Evolutionary conservation across 2,329 filamentous ascomycete genomes (phyloP).

Genomic region (Penicillium hordei): DNA sequence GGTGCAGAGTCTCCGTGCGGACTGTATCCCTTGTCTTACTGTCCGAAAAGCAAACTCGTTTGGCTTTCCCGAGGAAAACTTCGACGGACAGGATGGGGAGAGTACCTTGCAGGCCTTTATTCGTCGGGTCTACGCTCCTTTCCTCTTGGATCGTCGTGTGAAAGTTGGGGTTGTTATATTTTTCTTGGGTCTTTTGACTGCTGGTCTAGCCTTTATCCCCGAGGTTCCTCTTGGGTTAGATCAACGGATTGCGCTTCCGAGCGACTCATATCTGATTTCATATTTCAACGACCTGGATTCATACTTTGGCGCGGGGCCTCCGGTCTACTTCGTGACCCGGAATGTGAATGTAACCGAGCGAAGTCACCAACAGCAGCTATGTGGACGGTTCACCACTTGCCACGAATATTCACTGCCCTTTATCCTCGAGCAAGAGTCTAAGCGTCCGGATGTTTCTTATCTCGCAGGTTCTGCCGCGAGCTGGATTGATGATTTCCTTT

Average conservation of each 20-base stretch:
- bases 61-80: constrained; percentile 63
- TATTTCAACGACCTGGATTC: constrained; percentile 96
- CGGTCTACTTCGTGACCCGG: constrained; percentile 91
- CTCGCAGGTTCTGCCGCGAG: constrained; percentile 85
- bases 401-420: constrained; percentile 80
- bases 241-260: constrained; percentile 90
- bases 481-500: constrained; percentile 96
- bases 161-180: constrained; percentile 74
- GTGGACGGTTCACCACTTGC: constrained; percentile 87
- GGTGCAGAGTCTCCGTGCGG: constrained; percentile 82
- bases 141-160: constrained; percentile 73
- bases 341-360: constrained; percentile 76
- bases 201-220: constrained; percentile 79
- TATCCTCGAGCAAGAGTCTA: constrained; percentile 89
- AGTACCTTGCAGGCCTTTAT: constrained; percentile 83
- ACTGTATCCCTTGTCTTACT: constrained; percentile 87
- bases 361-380: constrained; percentile 77
- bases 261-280: constrained; percentile 88
- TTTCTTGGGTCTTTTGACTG: constrained; percentile 85
- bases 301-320: constrained; percentile 87
- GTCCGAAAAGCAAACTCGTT: constrained; percentile 72
- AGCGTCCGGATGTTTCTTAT: constrained; percentile 82
- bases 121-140: constrained; percentile 82
- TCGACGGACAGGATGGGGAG: constrained; percentile 75
- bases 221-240: constrained; percentile 84